These are phyloP conservation scores for Dianthus caryophyllus DNA, from an alignment of 148 eudicot species.

Conservation along the genomic window DNA sequence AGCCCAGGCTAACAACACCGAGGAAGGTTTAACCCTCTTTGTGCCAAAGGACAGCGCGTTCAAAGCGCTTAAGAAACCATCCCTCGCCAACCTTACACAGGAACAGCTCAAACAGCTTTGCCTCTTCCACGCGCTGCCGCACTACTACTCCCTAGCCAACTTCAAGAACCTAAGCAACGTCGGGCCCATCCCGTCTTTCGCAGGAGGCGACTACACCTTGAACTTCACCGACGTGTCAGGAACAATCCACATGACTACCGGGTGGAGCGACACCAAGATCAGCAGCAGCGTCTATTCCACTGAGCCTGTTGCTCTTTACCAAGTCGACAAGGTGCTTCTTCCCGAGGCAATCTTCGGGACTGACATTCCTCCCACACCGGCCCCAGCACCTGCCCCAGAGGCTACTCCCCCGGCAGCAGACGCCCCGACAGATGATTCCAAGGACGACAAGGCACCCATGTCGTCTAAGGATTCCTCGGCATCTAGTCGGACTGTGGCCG, in stretches of 20 bases:
- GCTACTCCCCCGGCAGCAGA: conserved; percentile 45
- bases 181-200: conserved; percentile 54
- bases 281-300: conserved; percentile 70
- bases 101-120: conserved; percentile 66
- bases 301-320: conserved; percentile 64
- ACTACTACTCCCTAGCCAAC: conserved; percentile 70
- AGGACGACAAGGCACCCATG: conserved; percentile 23
- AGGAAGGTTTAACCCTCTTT: conserved; percentile 76
- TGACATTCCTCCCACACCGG: conserved; percentile 78
- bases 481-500: conserved; percentile 26
- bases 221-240: conserved; percentile 70
- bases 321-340: conserved; percentile 70
- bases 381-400: conserved; percentile 78
- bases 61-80: conserved; percentile 52
- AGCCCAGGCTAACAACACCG: conserved; percentile 83
- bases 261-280: conserved; percentile 67
- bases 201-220: conserved; percentile 56
- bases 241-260: conserved; percentile 44
- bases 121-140: conserved; percentile 82
- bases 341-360: conserved; percentile 86
- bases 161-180: conserved; percentile 55
- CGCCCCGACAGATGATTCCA: conserved; percentile 30
- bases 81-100: conserved; percentile 64
- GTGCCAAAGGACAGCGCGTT: conserved; percentile 71
- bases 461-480: conserved; percentile 34